These are phyloP conservation scores for Trapa incisa DNA, from an alignment of 345 rosid genomes.

Conservation along the genomic window DNA sequence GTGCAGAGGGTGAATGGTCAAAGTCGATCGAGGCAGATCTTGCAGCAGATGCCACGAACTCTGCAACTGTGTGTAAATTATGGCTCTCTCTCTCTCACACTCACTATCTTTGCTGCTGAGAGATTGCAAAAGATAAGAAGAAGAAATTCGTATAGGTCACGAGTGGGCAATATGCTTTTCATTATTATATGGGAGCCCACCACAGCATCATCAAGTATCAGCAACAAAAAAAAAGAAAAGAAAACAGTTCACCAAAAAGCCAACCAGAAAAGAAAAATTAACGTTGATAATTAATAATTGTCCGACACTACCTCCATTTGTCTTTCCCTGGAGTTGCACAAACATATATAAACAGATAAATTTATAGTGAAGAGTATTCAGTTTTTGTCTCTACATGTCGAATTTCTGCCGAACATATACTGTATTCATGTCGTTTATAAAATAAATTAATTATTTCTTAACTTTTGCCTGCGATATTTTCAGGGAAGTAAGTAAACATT, in stretches of 20 bases:
- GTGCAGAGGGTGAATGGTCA: background rate
- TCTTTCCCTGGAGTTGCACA: background rate
- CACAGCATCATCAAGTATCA: background rate
- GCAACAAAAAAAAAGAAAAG: too few relatives aligned
- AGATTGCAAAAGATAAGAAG: background rate
- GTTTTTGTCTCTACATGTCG: background rate
- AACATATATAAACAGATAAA: too few relatives aligned
- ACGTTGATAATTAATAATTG: too few relatives aligned
- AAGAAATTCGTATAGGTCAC: background rate
- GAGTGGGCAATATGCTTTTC: background rate
- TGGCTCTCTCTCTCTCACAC: background rate
- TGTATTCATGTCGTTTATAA: background rate
- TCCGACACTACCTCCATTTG: background rate
- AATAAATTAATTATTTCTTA: too few relatives aligned
- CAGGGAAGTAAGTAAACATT: too few relatives aligned
- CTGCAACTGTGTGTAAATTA: background rate
- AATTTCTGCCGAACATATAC: background rate
- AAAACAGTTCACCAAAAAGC: too few relatives aligned
- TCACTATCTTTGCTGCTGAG: background rate
- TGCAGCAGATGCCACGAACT: constrained; percentile 1
- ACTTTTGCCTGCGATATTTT: too few relatives aligned
- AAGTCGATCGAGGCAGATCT: background rate
- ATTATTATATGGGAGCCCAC: background rate
- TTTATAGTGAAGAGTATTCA: background rate
- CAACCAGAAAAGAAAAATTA: too few relatives aligned